A percentile compares a stretch with the other conserved stretches of the same genome.
Evolutionary conservation across 148 eudicot genomes (phyloP).

Genomic region (Fagopyrum esculentum): DNA sequence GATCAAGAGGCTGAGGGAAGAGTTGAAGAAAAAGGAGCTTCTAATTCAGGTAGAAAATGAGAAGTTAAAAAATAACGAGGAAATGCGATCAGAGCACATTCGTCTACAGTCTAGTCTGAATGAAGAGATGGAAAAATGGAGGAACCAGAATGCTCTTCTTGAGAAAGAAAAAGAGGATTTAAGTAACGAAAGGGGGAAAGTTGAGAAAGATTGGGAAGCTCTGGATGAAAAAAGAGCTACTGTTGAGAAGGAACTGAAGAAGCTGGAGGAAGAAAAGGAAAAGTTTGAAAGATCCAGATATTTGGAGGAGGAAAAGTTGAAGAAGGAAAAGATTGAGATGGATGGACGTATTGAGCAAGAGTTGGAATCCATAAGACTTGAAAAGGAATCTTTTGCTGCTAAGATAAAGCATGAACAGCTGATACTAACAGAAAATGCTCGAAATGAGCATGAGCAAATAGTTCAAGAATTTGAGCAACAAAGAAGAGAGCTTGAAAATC

Average conservation of each 20-base stretch:
- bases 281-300: conserved; percentile 38
- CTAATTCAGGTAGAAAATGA: conserved; percentile 50
- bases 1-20: conserved; percentile 43
- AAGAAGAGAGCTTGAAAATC: conserved; percentile 42
- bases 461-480: conserved; percentile 53
- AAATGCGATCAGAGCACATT: conserved; percentile 49
- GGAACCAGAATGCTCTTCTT: conserved; percentile 47
- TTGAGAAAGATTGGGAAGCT: conserved; percentile 89
- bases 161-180: conserved; percentile 61
- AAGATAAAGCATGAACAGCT: conserved; percentile 56
- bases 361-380: conserved; percentile 40
- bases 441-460: conserved; percentile 37
- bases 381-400: conserved; percentile 73
- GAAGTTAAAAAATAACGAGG: conserved; percentile 42
- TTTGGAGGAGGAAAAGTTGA: conserved; percentile 50
- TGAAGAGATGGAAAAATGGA: conserved; percentile 61
- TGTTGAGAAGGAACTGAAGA: conserved; percentile 32
- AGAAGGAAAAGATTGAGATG: conserved; percentile 42
- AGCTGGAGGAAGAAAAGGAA: conserved; percentile 38
- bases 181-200: conserved; percentile 58
- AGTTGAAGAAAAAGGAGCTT: conserved; percentile 34
- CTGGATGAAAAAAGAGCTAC: conserved; percentile 66
- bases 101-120: conserved; percentile 50
- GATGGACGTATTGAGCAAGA: conserved; percentile 42
- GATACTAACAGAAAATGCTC: conserved; percentile 43